These are phyloP conservation scores for Fusarium azukiicola DNA, from an alignment of 2,329 filamentous ascomycete species.

Conservation along the genomic window DNA sequence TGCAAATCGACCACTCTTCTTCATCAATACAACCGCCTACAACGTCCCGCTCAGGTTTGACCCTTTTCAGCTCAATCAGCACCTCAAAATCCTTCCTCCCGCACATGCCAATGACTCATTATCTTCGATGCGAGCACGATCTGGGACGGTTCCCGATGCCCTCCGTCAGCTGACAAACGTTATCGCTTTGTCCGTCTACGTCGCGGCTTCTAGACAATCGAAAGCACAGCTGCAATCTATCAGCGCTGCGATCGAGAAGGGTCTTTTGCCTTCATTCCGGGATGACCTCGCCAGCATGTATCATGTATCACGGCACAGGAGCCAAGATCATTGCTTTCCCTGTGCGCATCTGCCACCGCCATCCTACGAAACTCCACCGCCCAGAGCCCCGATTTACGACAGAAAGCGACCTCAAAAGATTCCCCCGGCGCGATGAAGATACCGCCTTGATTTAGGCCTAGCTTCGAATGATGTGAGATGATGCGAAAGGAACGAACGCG, in stretches of 20 bases:
- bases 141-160: slow-evolving; percentile 38
- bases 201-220: slow-evolving; percentile 21
- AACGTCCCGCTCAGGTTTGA: slow-evolving; percentile 17
- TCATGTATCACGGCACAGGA: slow-evolving; percentile 36
- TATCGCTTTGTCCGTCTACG: slow-evolving; percentile 35
- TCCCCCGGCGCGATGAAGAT: background rate
- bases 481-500: background rate
- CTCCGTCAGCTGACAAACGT: slow-evolving; percentile 29
- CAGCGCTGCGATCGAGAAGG: slow-evolving; percentile 27
- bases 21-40: slow-evolving; percentile 13
- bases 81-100: slow-evolving; percentile 24
- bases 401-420: slow-evolving; percentile 1
- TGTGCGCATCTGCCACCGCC: background rate
- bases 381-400: background rate
- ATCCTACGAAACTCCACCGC: background rate
- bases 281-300: slow-evolving; percentile 41
- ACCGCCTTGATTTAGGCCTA: background rate
- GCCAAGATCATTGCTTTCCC: slow-evolving; percentile 34
- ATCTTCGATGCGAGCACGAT: slow-evolving; percentile 27
- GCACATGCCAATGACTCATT: slow-evolving; percentile 25
- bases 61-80: slow-evolving; percentile 6
- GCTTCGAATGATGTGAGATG: background rate
- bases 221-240: slow-evolving; percentile 27
- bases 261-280: slow-evolving; percentile 13
- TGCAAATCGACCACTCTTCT: too few relatives aligned